Evolutionary conservation across 257 asterid genomes (phyloP).

Genomic region (Nicotiana undulata): DNA sequence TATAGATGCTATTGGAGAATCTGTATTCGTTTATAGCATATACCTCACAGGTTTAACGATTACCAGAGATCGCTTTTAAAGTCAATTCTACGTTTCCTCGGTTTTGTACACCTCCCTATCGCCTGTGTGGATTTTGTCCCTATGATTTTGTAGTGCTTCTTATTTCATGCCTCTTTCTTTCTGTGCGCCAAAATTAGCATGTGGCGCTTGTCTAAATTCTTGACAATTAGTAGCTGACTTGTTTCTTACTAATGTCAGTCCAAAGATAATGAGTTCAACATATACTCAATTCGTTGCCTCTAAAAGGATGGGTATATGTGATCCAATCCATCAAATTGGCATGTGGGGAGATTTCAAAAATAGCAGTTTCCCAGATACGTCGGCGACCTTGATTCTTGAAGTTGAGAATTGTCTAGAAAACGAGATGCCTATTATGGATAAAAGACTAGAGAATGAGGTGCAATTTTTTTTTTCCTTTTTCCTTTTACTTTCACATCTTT

Average conservation of each 20-base stretch:
- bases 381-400: constrained; percentile 43
- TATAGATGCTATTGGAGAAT: background rate
- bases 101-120: background rate
- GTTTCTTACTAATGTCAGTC: constrained; percentile 16
- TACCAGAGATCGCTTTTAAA: background rate
- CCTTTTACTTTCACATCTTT: background rate
- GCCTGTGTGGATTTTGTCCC: background rate
- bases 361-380: constrained; percentile 32
- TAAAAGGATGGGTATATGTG: constrained; percentile 71
- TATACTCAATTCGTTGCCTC: constrained; percentile 67
- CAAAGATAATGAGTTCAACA: constrained; percentile 49
- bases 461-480: background rate
- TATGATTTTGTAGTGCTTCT: background rate
- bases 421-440: constrained; percentile 36
- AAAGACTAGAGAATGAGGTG: background rate
- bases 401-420: constrained; percentile 45
- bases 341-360: constrained; percentile 79
- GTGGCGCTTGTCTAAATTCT: background rate
- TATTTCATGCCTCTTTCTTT: background rate
- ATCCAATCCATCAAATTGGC: constrained; percentile 55
- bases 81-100: background rate
- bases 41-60: background rate
- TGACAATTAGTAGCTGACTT: constrained; percentile 2
- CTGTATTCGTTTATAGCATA: background rate
- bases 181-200: background rate